Percentiles rank a stretch among this genome's conserved stretches.
phyloP scores from a whole-genome alignment of 768 basidiomycete species.

The Boletus sp. region DNA sequence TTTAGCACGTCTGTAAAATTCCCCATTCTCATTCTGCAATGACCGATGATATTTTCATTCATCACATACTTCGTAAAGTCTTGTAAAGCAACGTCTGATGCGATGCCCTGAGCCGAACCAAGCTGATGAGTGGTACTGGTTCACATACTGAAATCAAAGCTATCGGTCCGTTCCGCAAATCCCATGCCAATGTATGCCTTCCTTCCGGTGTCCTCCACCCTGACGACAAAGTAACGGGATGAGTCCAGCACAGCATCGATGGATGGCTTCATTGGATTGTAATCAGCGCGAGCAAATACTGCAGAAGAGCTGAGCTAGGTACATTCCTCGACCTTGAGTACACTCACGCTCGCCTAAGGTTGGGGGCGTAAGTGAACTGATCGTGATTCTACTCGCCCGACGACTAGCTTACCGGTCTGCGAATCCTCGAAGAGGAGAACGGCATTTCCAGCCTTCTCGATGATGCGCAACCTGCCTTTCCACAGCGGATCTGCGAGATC shows the following conservation, averaged over 20 bases:
- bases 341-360: slow-evolving; percentile 64
- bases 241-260: slow-evolving; percentile 97
- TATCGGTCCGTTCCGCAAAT: slow-evolving; percentile 83
- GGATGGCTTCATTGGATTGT: slow-evolving; percentile 72
- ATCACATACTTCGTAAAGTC: slow-evolving; percentile 73
- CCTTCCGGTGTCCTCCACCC: slow-evolving; percentile 84
- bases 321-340: slow-evolving; percentile 12
- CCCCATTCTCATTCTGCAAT: not conserved
- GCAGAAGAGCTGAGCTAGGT: slow-evolving; percentile 10
- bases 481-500: slow-evolving; percentile 80
- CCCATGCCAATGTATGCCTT: slow-evolving; percentile 95
- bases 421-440: slow-evolving; percentile 78
- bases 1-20: slow-evolving; percentile 51
- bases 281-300: slow-evolving; percentile 89
- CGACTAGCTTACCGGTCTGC: slow-evolving; percentile 59
- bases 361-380: slow-evolving; percentile 1
- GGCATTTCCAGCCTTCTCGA: slow-evolving; percentile 71
- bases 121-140: not conserved
- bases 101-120: slow-evolving; percentile 6
- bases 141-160: slow-evolving; percentile 86
- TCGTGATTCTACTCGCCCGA: not conserved
- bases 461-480: slow-evolving; percentile 87
- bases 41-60: not conserved
- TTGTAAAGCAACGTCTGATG: slow-evolving; percentile 76
- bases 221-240: slow-evolving; percentile 90